These are phyloP conservation scores for Aethionema arabicum DNA, from an alignment of 345 rosid species.

Conservation along the genomic window DNA sequence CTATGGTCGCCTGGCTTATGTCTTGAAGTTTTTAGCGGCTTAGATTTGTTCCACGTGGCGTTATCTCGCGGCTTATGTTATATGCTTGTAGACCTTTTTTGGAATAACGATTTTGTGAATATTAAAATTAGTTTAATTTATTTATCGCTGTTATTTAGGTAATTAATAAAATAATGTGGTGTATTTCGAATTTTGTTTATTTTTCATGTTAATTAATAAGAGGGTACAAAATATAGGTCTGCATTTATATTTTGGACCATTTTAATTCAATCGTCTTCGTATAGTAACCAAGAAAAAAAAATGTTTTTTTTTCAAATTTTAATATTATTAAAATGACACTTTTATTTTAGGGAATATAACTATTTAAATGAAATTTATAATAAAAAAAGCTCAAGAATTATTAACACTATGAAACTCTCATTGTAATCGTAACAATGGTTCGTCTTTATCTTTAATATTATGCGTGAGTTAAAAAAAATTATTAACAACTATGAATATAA, in stretches of 20 bases:
- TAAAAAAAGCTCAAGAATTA: background rate
- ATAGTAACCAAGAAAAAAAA: no score
- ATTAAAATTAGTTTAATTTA: background rate
- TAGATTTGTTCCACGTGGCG: background rate
- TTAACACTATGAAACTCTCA: no score
- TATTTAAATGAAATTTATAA: background rate
- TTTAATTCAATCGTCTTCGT: background rate
- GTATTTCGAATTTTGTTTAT: no score
- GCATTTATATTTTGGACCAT: background rate
- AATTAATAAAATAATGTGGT: no score
- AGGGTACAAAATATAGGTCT: background rate
- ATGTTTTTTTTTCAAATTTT: no score
- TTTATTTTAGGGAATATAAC: no score
- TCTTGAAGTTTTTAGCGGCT: constrained; percentile 33
- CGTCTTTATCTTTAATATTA: no score
- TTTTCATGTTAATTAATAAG: constrained; percentile 10
- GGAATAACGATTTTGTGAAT: background rate
- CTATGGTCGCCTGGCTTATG: constrained; percentile 50
- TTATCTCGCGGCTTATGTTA: background rate
- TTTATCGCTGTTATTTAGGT: no score
- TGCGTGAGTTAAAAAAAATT: no score
- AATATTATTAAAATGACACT: no score
- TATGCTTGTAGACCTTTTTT: background rate
- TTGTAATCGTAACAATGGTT: no score
- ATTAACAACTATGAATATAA: no score